Percentiles rank a stretch among this genome's conserved stretches.
phyloP scores from a whole-genome alignment of 1,284 basidiomycete genomes.

The Boletus hoseneyae region DNA sequence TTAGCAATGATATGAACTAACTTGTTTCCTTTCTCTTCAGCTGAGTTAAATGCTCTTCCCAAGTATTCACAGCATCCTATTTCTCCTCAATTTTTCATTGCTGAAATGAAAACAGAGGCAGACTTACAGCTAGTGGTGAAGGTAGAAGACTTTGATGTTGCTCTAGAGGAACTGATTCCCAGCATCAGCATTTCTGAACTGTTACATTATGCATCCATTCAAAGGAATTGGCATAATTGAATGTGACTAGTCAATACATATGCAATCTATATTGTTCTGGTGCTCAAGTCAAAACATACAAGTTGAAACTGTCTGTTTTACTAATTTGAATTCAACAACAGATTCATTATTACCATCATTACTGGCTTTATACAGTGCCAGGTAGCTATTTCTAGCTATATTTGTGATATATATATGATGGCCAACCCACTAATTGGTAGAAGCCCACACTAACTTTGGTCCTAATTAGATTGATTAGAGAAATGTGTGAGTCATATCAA shows the following conservation, averaged over 20 bases:
- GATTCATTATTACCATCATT: too few species aligned
- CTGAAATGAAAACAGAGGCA: conserved; percentile 72
- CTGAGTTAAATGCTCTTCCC: conserved; percentile 45
- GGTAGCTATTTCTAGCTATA: too few species aligned
- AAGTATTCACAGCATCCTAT: conserved; percentile 62
- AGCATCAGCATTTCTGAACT: conserved; percentile 90
- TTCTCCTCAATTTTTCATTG: conserved; percentile 90
- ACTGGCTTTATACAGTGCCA: too few species aligned
- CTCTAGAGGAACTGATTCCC: conserved; percentile 76
- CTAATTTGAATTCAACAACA: too few species aligned
- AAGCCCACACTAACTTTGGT: too few species aligned
- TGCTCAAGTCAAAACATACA: too few species aligned
- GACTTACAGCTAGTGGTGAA: conserved; percentile 81
- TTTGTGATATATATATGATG: too few species aligned
- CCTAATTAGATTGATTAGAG: too few species aligned
- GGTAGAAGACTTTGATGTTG: conserved; percentile 71
- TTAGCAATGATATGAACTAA: neutral
- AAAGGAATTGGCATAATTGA: conserved; percentile 19
- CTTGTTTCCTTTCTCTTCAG: conserved; percentile 32
- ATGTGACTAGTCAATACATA: neutral
- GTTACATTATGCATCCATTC: conserved; percentile 64
- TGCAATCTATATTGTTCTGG: neutral
- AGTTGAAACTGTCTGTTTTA: too few species aligned
- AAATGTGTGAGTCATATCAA: too few species aligned
- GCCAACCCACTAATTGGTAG: too few species aligned